A percentile compares a stretch with the other conserved stretches of the same genome.
phyloP scores from a whole-genome alignment of 1,284 basidiomycete species.

The Heterobasidion occidentale region DNA sequence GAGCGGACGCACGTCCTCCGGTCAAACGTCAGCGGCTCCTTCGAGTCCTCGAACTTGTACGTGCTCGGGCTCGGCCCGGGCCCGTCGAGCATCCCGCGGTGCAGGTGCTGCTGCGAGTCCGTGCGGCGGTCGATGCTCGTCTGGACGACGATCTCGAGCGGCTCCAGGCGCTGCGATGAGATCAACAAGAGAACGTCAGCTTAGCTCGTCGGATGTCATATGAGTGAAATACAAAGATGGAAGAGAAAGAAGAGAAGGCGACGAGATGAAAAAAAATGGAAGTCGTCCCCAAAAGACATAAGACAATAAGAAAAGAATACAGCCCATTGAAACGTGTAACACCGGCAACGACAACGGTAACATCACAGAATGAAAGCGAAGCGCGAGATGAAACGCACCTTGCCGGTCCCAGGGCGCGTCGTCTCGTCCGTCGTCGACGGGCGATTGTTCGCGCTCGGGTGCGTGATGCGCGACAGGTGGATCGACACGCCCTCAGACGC shows the following conservation, averaged over 20 bases:
- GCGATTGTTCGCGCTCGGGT: background rate
- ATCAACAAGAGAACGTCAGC: background rate
- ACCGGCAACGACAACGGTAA: too few relatives aligned
- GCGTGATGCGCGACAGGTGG: conserved; percentile 24
- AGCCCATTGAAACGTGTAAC: too few relatives aligned
- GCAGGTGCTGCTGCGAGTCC: background rate
- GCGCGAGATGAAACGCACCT: background rate
- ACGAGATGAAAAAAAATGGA: background rate
- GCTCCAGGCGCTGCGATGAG: background rate
- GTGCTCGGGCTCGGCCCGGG: background rate
- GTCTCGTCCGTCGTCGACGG: background rate
- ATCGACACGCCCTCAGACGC: conserved; percentile 29
- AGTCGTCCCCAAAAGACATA: too few relatives aligned
- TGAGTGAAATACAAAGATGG: background rate
- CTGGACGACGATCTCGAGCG: background rate
- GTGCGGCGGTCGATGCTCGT: background rate
- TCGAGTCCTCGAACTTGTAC: background rate
- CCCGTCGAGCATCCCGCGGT: too few relatives aligned
- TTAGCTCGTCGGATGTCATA: background rate
- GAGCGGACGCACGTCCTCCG: background rate
- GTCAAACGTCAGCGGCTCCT: background rate
- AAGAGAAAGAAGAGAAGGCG: background rate
- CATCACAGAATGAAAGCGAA: too few relatives aligned
- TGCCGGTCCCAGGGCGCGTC: background rate
- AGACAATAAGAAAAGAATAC: too few relatives aligned